Base-by-base conservation (phyloP, 2,329 filamentous ascomycete genomes). In the Ophiostoma quercus region DNA sequence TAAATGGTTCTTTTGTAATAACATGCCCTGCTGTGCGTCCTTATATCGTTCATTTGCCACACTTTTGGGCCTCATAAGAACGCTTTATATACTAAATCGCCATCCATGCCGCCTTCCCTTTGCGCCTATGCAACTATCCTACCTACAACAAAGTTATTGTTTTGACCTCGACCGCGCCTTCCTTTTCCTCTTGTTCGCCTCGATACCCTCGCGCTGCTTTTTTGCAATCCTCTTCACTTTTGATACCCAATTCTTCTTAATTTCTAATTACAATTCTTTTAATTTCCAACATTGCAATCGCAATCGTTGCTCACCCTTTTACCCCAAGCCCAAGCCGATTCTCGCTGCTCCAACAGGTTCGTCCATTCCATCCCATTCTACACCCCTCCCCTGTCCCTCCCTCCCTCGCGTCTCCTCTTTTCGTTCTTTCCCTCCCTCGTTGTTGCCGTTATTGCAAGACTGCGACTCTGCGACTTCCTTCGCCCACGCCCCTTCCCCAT, bases 301-400 rank as follows among this genome's bases (percentile, higher is more conserved):
- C 43, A 47, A 47, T 19, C 19, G 19, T 47, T 47, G 19, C 43
- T 47, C 43, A 47, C 43, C 43, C 16, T 47, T 47, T 47, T 47
- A 47, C 43, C n/a, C 22, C 51, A 25, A 22, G 51, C n/a, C 22
- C 51, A 25, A 22, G 51, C 51, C 51, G 51, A 25, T 57, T 25
- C 11, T 57, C 51, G 51, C 51, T 57, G 51, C 22, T 57, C 22
- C 1, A 57, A 25, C 8, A 62, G 57, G 57, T 62, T 29, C 57
- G 57, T 62, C 60, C 19, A 39, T 37, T 32, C 32, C 7, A 65
- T 37, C n/a, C 32, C 19, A 65, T 34, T 41, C 62, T 5, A 34
- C 62, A 6, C 62, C 60, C 60, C 60, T 63, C 54, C 57, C 57
- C 57, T 62, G 57, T 57, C 25, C 51, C 57, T 65, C 32, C 34